Conservation (phyloP, 2,329 filamentous ascomycete genomes). For the Colletotrichum horii region DNA sequence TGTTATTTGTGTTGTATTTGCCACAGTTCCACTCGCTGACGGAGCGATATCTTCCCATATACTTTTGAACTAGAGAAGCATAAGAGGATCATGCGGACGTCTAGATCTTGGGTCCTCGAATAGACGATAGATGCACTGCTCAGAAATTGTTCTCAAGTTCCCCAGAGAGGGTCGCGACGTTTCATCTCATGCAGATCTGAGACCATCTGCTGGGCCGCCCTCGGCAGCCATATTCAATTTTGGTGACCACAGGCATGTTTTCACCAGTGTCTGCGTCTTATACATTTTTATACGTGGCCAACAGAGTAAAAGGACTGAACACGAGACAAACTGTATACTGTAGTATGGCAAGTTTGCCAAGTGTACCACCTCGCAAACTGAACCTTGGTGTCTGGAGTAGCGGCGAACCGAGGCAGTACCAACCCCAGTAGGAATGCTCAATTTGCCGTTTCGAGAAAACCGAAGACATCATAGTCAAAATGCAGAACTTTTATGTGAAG, state of each 20-base stretch:
- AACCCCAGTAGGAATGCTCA: not conserved
- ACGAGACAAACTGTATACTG: accelerated
- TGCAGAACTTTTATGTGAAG: accelerated
- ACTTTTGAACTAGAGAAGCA: not conserved
- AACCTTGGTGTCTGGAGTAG: not conserved
- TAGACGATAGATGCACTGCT: accelerated
- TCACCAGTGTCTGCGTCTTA: not conserved
- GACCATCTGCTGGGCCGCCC: not conserved
- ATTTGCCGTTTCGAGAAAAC: accelerated
- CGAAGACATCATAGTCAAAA: not conserved
- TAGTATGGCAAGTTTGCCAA: not conserved
- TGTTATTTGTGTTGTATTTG: accelerated
- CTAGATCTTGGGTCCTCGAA: accelerated
- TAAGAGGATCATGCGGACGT: accelerated
- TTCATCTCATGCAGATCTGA: not conserved
- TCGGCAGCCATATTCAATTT: no score
- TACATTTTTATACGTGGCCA: accelerated
- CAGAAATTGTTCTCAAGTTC: no score
- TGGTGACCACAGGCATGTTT: not conserved
- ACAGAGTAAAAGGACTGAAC: accelerated
- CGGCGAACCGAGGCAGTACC: not conserved
- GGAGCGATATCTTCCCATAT: no score
- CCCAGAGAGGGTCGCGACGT: not conserved
- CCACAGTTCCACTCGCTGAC: not conserved
- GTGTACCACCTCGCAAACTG: not conserved